Base-by-base conservation (phyloP, 306 rosid genomes). In the Prinsepia uniflora region DNA sequence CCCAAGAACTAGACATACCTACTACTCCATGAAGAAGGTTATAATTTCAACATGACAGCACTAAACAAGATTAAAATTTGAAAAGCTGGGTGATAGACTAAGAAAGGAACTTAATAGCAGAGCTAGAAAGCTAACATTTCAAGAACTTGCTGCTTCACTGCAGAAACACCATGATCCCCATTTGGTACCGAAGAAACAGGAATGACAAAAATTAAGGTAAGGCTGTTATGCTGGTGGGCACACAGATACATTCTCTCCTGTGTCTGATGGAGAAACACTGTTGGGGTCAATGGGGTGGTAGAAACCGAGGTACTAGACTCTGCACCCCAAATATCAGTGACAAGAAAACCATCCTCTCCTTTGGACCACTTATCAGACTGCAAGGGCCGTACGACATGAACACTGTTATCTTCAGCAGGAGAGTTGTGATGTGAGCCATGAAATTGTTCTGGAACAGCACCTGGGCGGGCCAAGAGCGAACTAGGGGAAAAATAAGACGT, bases 271-370 rank as follows among this genome's bases (percentile, higher is more conserved):
- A 89, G 88, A 82, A 84, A 85, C 63, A 94, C 86, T 53, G 92
- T 91, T 57, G 99, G 96, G n/a, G n/a, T n/a, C n/a, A n/a, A n/a
- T n/a, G n/a, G n/a, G 20, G 96, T 83, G 73, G 84, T 83, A 81
- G 61, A 77, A 61, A 73, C 73, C 81, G 85, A 80, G 0, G 82
- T 80, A 48, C 91, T 86, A 79, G 89, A 73, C 79, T 89, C 97
- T 69, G 81, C 84, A 65, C 99, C 96, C 99, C 97, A 94, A 68
- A 91, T 82, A 81, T 94, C 99, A 79, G 92, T 89, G 79, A 84
- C 88, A 78, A 94, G 92, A 84, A 86, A 94, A 54, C 96, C 96
- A 65, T 89, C 96, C 76, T 89, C 91, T 71, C 97, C 99, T 78
- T 84, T 94, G 63, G 96, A 86, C 99, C 99, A 94, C 79, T 86